Evolutionary conservation across 495 filamentous ascomycete species (phyloP), one percentile per base, ranked within the genome.

Genomic region (Neohortaea acidophila): DNA sequence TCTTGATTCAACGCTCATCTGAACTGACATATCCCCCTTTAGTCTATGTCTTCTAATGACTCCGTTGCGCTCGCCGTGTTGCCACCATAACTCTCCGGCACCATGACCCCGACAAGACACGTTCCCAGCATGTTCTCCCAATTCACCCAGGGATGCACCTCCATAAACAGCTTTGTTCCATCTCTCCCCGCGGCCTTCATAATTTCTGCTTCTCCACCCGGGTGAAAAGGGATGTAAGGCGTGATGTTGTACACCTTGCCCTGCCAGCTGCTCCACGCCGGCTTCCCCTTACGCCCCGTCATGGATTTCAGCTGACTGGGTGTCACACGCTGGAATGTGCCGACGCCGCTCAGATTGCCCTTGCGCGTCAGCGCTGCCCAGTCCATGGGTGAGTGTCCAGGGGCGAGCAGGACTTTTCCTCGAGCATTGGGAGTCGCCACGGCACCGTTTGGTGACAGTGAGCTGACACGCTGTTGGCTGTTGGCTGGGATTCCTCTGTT

Each of bases 121-220:
- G 79, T 72, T 18, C 74, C 72, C 37, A 97, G 59, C 72, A 97
- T 94, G 3, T 78, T 81, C 63, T 96, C 91, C 67, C 83, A 92
- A 51, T 92, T 97, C 8, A 97, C 87, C 89, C 91, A 97, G 13
- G 87, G 84, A 65, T 97, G 89, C 17, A 86, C 70, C 63, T 94
- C 84, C 45, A 77, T 74, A 57, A 97, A 96, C 52, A 97, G 49
- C 62, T 74, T 75, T 4, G 68, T 74, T 24, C 75, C 82, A 52
- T 85, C 79, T 45, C 72, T 68, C 13, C 83, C 89, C 1, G 85
- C 87, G 12, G 68, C 77, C 17, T 79, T 68, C 57, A 93, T 64
- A 49, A 96, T 52, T 62, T 97, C 84, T 2, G 74, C 77, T 60
- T 79, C 82, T 3, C 89, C 89, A 23, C 89, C 89, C 0, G 89